phyloP scores from a whole-genome alignment of 1,284 basidiomycete species.

The Trametes versicolor region DNA sequence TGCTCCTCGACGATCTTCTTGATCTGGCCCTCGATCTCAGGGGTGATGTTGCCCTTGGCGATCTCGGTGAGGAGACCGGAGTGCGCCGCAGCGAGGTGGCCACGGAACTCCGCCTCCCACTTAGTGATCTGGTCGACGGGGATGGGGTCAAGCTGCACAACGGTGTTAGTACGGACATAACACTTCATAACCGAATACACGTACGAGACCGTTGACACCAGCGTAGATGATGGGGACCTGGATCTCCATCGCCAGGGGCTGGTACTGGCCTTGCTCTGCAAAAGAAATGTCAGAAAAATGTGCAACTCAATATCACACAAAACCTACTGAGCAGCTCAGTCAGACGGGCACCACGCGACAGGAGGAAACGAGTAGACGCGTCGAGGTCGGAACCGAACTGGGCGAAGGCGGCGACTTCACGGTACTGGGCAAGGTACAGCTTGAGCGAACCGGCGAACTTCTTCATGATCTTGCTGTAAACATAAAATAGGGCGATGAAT shows the following conservation, averaged over 20 bases:
- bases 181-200: conserved; percentile 42
- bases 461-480: conserved; percentile 94
- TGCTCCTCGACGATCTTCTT: conserved; percentile 92
- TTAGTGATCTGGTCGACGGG: conserved; percentile 94
- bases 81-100: conserved; percentile 80
- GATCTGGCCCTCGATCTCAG: conserved; percentile 92
- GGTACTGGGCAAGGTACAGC: conserved; percentile 99
- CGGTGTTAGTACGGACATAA: conserved; percentile 23
- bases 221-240: conserved; percentile 99
- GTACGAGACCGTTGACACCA: conserved; percentile 96
- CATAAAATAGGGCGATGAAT: background rate
- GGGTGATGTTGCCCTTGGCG: conserved; percentile 82
- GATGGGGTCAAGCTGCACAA: conserved; percentile 82
- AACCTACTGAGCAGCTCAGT: conserved; percentile 94
- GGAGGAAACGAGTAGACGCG: conserved; percentile 97
- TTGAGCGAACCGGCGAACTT: conserved; percentile 99
- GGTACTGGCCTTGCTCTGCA: conserved; percentile 96
- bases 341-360: conserved; percentile 97
- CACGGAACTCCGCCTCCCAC: conserved; percentile 94
- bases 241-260: conserved; percentile 91
- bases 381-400: conserved; percentile 99
- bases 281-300: conserved; percentile 12
- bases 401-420: conserved; percentile 99
- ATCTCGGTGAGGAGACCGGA: conserved; percentile 83
- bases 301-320: background rate